These are phyloP conservation scores for Lyophyllum atratum DNA, from an alignment of 768 basidiomycete species.

Conservation along the genomic window DNA sequence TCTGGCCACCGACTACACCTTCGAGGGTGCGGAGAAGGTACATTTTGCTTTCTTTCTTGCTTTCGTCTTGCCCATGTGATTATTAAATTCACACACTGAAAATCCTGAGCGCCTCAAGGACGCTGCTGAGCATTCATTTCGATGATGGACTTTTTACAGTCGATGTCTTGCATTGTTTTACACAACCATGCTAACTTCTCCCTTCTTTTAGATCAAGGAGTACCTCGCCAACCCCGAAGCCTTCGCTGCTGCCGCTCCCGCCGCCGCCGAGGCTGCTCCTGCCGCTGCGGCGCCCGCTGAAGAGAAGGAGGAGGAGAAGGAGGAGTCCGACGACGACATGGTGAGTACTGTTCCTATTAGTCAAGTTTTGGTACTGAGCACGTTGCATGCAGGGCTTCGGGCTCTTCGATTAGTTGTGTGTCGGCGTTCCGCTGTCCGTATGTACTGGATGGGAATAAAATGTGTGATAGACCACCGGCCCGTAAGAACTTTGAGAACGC, in stretches of 20 bases:
- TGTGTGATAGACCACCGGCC: slow-evolving; percentile 6
- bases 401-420: slow-evolving; percentile 75
- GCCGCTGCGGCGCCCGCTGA: slow-evolving; percentile 46
- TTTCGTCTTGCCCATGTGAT: slow-evolving; percentile 22
- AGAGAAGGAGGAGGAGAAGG: slow-evolving; percentile 76
- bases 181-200: slow-evolving; percentile 17
- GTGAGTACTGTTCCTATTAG: slow-evolving; percentile 40
- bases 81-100: slow-evolving; percentile 71
- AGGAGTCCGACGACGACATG: slow-evolving; percentile 90
- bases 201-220: slow-evolving; percentile 75
- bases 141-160: slow-evolving; percentile 31
- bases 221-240: slow-evolving; percentile 98
- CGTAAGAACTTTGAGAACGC: slow-evolving; percentile 13
- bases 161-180: not conserved
- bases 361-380: slow-evolving; percentile 8
- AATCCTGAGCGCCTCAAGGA: slow-evolving; percentile 70
- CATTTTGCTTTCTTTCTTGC: slow-evolving; percentile 23
- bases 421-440: slow-evolving; percentile 13
- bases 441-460: slow-evolving; percentile 19
- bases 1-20: slow-evolving; percentile 89
- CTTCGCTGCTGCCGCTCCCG: slow-evolving; percentile 83
- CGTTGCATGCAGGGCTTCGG: slow-evolving; percentile 74
- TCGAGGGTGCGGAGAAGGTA: slow-evolving; percentile 93
- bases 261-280: slow-evolving; percentile 55
- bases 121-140: slow-evolving; percentile 35